A percentile compares a stretch with the other conserved stretches of the same genome.
These are phyloP conservation scores for Tolypocladium tropicale DNA, from an alignment of 2,329 filamentous ascomycete species.

Conservation along the genomic window DNA sequence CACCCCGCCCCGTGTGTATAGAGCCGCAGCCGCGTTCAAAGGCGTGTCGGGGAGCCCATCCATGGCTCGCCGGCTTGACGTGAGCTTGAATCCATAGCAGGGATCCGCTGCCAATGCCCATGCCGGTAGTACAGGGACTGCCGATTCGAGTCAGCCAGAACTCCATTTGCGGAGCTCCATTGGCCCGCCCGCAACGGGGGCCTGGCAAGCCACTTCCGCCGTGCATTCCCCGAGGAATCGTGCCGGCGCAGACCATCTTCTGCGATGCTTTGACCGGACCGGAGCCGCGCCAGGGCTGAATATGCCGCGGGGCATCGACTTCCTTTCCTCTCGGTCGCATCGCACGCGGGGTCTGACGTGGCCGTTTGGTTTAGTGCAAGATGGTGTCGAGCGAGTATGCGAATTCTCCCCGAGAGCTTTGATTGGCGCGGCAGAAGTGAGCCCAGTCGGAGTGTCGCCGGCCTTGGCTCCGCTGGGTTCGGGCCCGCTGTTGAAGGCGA, in stretches of 20 bases:
- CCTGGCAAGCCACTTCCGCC: background rate
- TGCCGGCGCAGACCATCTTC: too few species aligned
- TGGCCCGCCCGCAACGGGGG: background rate
- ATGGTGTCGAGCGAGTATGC: background rate
- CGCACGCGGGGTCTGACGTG: background rate
- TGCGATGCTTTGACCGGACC: too few species aligned
- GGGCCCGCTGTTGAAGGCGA: background rate
- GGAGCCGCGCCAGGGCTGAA: too few species aligned
- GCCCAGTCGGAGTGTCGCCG: background rate
- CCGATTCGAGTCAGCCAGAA: background rate
- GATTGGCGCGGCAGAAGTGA: slow-evolving; percentile 5
- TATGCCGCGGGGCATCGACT: background rate
- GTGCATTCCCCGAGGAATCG: background rate
- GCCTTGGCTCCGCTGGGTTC: background rate
- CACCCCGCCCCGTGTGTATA: too few species aligned
- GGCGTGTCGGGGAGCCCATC: background rate
- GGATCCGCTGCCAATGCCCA: background rate
- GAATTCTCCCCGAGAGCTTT: background rate
- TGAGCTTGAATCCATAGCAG: background rate
- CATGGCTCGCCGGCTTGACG: background rate
- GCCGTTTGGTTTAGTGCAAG: background rate
- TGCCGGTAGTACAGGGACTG: background rate
- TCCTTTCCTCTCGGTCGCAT: background rate
- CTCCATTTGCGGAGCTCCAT: background rate
- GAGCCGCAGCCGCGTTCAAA: too few species aligned